Evolutionary conservation across 2,329 filamentous ascomycete genomes (phyloP).

Genomic region (Colletotrichum sp.): DNA sequence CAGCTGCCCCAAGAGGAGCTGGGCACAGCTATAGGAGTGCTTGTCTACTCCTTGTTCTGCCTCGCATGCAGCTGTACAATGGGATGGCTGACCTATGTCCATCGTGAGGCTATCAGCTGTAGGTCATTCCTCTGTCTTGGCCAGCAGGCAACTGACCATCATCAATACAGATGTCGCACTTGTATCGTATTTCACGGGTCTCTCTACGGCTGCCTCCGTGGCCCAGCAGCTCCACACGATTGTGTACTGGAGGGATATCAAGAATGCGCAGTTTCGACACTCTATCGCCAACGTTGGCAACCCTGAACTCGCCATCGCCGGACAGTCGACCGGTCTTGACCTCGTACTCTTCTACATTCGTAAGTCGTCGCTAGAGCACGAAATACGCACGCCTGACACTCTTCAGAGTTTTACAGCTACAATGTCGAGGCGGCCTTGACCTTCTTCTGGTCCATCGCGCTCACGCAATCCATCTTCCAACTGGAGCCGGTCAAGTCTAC

Average conservation of each 20-base stretch:
- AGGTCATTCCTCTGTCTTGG: constrained; percentile 24
- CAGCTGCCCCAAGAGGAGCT: constrained; percentile 38
- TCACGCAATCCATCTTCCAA: constrained; percentile 40
- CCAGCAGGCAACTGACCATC: neutral
- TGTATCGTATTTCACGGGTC: constrained; percentile 38
- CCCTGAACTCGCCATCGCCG: constrained; percentile 47
- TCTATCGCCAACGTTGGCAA: constrained; percentile 36
- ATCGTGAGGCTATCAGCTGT: constrained; percentile 47
- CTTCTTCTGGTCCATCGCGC: constrained; percentile 47
- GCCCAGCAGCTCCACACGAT: constrained; percentile 49
- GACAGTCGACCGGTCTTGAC: constrained; percentile 44
- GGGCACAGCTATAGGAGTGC: constrained; percentile 35
- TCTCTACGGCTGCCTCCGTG: constrained; percentile 43
- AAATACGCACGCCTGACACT: constrained; percentile 3
- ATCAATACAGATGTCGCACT: constrained; percentile 42
- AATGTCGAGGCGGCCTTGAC: constrained; percentile 53
- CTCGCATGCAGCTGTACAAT: constrained; percentile 34
- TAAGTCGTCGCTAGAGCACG: constrained; percentile 28
- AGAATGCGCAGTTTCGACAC: constrained; percentile 41
- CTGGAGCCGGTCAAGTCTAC: constrained; percentile 30
- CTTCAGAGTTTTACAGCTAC: constrained; percentile 53
- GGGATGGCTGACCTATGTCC: constrained; percentile 42
- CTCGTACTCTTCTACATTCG: constrained; percentile 53
- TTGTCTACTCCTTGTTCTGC: constrained; percentile 41
- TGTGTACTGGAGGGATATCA: constrained; percentile 42